Evolutionary conservation across 306 rosid genomes (phyloP), one percentile per base, ranked within the genome.

Genomic region (Acmispon strigosus): DNA sequence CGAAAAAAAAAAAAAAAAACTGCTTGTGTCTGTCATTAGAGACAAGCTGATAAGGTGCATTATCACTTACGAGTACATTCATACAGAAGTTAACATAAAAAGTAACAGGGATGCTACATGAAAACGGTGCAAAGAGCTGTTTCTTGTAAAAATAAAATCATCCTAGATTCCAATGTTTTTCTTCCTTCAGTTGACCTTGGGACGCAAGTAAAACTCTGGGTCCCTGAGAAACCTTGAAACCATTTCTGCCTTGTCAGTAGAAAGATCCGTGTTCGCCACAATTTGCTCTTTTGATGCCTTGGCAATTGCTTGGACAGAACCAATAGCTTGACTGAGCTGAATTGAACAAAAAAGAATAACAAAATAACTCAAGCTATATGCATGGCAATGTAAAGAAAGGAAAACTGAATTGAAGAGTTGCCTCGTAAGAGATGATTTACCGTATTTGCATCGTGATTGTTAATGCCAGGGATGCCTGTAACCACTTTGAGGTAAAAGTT

Each of bases 321-420:
- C 98, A 42, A 93, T 74, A 43, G 97, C 92, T 80, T 93, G 98
- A 78, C 77, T 80, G 51, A 93, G 94, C 98, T 90, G 89, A 50
- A 76, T 58, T 74, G 19, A 84, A 48, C 24, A 10, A 66, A 18
- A 66, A 74, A 27, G 32, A 87, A 70, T 56, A 67, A 76, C 45
- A 73, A 82, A 66, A 42, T 27, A 68, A 68, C 62, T 69, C 27
- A 24, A 62, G 34, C 67, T 59, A 73, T 62, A 62, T 19, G 53
- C 48, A 65, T 49, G 44, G 58, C 41, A 32, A 54, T 72, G 73
- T 19, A 79, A 76, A 65, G 36, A 17, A 62, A 16, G 50, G 45
- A 52, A 52, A 71, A 76, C 53, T 53, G 13, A 71, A 10, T 7
- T 58, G 44, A 67, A 56, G 45, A 66, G 20, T 29, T 56, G 72